Conservation (phyloP, 2,329 filamentous ascomycete genomes). For the Aulographum hederae region DNA sequence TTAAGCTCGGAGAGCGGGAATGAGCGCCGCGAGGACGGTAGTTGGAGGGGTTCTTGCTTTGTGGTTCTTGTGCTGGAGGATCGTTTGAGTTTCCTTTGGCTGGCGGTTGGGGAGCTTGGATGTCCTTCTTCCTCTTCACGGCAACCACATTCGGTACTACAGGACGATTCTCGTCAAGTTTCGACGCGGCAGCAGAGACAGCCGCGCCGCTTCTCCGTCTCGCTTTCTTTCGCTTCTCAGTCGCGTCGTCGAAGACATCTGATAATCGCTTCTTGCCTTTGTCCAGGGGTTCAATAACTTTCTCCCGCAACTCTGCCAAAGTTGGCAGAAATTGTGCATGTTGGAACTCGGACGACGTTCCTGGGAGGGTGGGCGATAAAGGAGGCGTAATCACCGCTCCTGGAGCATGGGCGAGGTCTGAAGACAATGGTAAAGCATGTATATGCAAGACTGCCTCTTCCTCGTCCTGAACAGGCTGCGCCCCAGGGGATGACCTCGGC, state of each 20-base stretch:
- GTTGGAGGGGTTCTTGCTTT: too few species aligned
- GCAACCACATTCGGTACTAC: not conserved
- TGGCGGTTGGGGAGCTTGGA: not conserved
- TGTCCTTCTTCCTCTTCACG: not conserved
- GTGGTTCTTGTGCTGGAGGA: too few species aligned
- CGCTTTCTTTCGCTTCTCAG: slow-evolving; percentile 22
- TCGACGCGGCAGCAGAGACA: not conserved
- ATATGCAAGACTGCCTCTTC: too few species aligned
- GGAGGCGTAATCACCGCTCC: slow-evolving; percentile 9
- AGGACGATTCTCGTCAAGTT: too few species aligned
- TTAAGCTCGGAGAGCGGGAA: slow-evolving; percentile 8
- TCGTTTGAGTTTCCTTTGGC: slow-evolving; percentile 10
- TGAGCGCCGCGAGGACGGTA: too few species aligned
- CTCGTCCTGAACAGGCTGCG: slow-evolving; percentile 13
- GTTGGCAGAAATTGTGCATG: slow-evolving; percentile 14
- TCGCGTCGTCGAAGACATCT: slow-evolving; percentile 29
- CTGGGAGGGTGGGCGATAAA: slow-evolving; percentile 8
- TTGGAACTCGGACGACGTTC: not conserved
- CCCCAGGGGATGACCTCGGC: slow-evolving; percentile 7
- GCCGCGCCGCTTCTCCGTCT: slow-evolving; percentile 9
- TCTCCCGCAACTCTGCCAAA: slow-evolving; percentile 7
- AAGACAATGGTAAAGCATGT: too few species aligned
- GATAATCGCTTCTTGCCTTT: slow-evolving; percentile 19
- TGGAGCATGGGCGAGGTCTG: slow-evolving; percentile 14
- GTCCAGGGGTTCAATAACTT: slow-evolving; percentile 8